Base-by-base conservation (phyloP, 805 yeast species). In the Candida wancherniae region DNA sequence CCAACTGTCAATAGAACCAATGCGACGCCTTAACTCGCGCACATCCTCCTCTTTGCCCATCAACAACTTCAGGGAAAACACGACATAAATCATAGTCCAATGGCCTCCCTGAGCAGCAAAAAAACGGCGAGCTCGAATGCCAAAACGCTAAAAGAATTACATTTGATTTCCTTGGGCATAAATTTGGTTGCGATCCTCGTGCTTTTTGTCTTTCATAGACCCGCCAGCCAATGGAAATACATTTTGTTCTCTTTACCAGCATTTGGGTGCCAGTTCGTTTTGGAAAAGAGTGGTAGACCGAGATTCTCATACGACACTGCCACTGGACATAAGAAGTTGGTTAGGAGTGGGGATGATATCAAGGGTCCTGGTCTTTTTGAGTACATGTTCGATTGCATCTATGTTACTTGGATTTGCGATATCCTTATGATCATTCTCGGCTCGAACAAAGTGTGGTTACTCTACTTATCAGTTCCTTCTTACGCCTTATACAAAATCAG, bases 311-410 rank as follows among this genome's bases (percentile, higher is more conserved):
- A 45, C 1, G 69, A 69, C 26, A 31, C 32, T 4, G 31, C 34
- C 14, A 69, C 70, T 2, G 52, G 52, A 4, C 36, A 30, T 9
- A 26, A 12, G 16, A 64, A 66, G 31, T 58, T 81, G 28, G 49
- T 70, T 3, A 57, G 54, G 9, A 53, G 82, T 2, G 90, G 88
- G 2, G 72, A 69, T 18, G 84, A 83, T 45, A 65, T 82, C 36
- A 55, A 55, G 33, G 83, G 74, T 37, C 49, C 55, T 3, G 92
- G 92, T 0, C 61, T 83, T 23, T 78, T 78, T 22, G 90, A 83
- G 54, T 81, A 78, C 60, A 58, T 81, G 65, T 78, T 78, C 49
- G 92, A 83, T 48, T 53, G 80, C 9, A 59, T 83, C 37, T 82
- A 82, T 48, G 53, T 82, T 26, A 80, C 87, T 3, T 68, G 80